Evolutionary conservation across 768 basidiomycete species (phyloP), one percentile per base, ranked within the genome.

Genomic region (Leccinum rimulosum): DNA sequence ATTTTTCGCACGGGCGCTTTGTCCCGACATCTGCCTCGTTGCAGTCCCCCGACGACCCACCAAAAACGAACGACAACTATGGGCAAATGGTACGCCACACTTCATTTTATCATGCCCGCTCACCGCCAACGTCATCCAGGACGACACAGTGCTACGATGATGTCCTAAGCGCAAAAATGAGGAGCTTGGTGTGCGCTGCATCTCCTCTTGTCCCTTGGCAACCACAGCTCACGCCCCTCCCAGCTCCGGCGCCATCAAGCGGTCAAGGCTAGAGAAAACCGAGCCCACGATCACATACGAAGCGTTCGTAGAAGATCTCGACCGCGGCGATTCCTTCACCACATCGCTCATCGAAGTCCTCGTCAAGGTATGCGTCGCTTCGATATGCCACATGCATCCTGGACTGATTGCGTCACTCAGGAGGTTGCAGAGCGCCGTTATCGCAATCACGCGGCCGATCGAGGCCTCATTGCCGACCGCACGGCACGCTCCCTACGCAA

Each of bases 301-400:
- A 71, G 73, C 80, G 30, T 91, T 93, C 63, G 87, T 91, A 19
- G 82, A 86, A 64, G 88, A 90, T 30, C 76, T 93, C 52, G 89
- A 92, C 68, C 81, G 80, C 25, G 90, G 89, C 15, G 91, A 93
- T 69, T 85, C 88, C 1, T 92, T 93, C 72, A 91, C 90, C 0
- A 82, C 89, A 5, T 81, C 87, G 0, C 69, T 93, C 52, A 75
- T 91, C 58, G 90, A 92, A 60, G 81, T 89, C 51, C 78, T 93
- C 49, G 91, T 92, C 67, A 89, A 88, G 76, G 91, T 92, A 66
- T 71, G 83, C 28, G 4, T 40, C 47, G 12, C 9, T n/a, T 31
- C 27, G 28, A 1, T 19, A 27, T 49, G 11, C 36, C 50, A 51
- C 52, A 40, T 12, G 15, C 50, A 25, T 38, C 25, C 25, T 15